phyloP scores from a whole-genome alignment of 1,284 basidiomycete genomes.

The Anthracocystis walkeri region DNA sequence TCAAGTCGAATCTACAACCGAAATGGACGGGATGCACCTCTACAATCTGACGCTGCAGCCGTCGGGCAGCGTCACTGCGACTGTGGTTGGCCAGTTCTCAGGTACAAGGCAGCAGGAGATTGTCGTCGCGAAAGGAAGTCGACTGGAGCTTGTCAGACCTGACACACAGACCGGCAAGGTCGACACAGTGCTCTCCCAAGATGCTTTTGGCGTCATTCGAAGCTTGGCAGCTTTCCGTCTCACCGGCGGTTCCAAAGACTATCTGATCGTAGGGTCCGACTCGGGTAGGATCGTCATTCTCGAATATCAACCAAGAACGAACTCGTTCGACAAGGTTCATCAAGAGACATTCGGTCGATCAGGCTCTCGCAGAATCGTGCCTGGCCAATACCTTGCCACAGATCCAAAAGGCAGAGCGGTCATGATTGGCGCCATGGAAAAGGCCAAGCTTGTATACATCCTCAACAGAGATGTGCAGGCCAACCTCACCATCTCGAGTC shows the following conservation, averaged over 20 bases:
- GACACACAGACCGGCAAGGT: conserved; percentile 62
- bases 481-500: conserved; percentile 68
- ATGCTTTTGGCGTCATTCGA: conserved; percentile 64
- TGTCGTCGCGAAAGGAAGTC: conserved; percentile 60
- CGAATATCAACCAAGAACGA: conserved; percentile 60
- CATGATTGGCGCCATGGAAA: conserved; percentile 68
- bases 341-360: conserved; percentile 67
- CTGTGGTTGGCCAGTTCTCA: conserved; percentile 66
- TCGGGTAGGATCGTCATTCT: conserved; percentile 67
- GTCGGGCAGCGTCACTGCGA: conserved; percentile 59
- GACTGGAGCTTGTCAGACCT: conserved; percentile 62
- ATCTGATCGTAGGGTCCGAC: conserved; percentile 67
- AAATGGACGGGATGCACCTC: conserved; percentile 63
- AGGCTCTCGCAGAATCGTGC: conserved; percentile 65
- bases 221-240: conserved; percentile 65
- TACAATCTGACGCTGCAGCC: conserved; percentile 66
- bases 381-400: conserved; percentile 67
- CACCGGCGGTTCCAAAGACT: conserved; percentile 64
- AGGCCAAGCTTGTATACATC: conserved; percentile 67
- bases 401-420: conserved; percentile 68
- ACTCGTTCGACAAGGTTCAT: conserved; percentile 63
- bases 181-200: conserved; percentile 53
- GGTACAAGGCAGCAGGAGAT: conserved; percentile 67
- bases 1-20: not conserved
- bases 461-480: conserved; percentile 68